These are phyloP conservation scores for Dillenia turbinata DNA, from an alignment of 164 flowering plant species.

Conservation along the genomic window DNA sequence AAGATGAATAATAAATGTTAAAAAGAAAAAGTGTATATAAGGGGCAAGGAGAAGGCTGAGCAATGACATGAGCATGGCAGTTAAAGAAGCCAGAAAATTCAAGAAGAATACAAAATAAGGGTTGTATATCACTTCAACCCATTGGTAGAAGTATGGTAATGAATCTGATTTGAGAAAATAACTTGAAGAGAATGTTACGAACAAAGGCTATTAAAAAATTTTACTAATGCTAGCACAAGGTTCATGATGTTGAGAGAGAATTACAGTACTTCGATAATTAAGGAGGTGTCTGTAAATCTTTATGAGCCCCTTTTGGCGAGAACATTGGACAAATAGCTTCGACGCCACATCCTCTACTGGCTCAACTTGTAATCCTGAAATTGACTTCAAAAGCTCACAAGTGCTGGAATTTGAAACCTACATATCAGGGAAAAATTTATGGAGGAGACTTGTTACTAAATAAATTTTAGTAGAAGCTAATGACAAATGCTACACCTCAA, in stretches of 20 bases:
- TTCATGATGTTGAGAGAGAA: conserved; percentile 1
- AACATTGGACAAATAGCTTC: conserved; percentile 95
- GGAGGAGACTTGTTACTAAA: neutral
- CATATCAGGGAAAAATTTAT: conserved; percentile 11
- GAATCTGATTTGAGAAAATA: too few species aligned
- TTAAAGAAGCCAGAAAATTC: too few species aligned
- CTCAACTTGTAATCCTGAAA: conserved; percentile 80
- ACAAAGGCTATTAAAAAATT: too few species aligned
- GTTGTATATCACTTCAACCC: too few species aligned
- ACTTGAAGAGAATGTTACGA: too few species aligned
- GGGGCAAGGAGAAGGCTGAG: too few species aligned
- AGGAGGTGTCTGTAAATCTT: conserved; percentile 96
- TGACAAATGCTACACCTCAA: conserved; percentile 56
- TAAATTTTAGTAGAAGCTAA: neutral
- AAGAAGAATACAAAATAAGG: too few species aligned
- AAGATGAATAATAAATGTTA: too few species aligned
- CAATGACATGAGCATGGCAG: too few species aligned
- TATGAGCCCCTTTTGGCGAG: conserved; percentile 94
- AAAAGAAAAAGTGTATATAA: too few species aligned
- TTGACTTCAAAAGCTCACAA: conserved; percentile 84
- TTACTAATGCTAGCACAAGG: too few species aligned
- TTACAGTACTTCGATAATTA: conserved; percentile 73
- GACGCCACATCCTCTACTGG: conserved; percentile 96
- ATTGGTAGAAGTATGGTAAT: too few species aligned
- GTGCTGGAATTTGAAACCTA: conserved; percentile 88